A percentile compares a stretch with the other conserved stretches of the same genome.
These are phyloP conservation scores for Penicillium coprophilum DNA, from an alignment of 495 filamentous ascomycete genomes.

Conservation along the genomic window DNA sequence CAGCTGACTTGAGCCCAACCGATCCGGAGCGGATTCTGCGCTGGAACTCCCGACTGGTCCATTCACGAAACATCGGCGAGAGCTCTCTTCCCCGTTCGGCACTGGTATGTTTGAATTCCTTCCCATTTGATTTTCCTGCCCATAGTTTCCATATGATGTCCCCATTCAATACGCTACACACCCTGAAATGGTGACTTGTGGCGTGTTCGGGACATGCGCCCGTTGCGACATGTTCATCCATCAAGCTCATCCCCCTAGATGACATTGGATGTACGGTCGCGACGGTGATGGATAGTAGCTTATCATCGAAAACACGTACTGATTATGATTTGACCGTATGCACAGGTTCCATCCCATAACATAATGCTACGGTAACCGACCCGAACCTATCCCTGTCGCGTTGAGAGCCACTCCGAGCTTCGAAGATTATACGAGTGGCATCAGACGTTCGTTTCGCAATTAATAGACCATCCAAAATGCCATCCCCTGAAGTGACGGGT, in stretches of 20 bases:
- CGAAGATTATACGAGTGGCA: slow-evolving; percentile 26
- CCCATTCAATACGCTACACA: slow-evolving; percentile 5
- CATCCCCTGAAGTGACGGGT: slow-evolving; percentile 36
- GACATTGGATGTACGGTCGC: slow-evolving; percentile 18
- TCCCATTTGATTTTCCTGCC: slow-evolving; percentile 3
- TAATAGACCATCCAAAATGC: slow-evolving; percentile 31
- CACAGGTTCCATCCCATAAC: slow-evolving; percentile 35
- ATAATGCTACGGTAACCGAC: slow-evolving; percentile 41
- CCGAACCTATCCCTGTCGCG: slow-evolving; percentile 24
- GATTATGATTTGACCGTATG: slow-evolving; percentile 11
- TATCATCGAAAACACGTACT: slow-evolving; percentile 2
- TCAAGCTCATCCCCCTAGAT: slow-evolving; percentile 5
- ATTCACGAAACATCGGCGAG: slow-evolving; percentile 8
- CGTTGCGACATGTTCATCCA: slow-evolving; percentile 28
- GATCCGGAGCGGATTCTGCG: slow-evolving; percentile 14
- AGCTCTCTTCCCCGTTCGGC: slow-evolving; percentile 19
- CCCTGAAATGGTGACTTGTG: slow-evolving; percentile 5
- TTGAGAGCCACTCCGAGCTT: slow-evolving; percentile 22
- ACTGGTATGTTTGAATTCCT: slow-evolving; percentile 25
- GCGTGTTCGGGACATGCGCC: slow-evolving; percentile 17
- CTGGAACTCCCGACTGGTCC: slow-evolving; percentile 9
- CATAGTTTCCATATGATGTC: slow-evolving; percentile 3
- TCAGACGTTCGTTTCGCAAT: slow-evolving; percentile 12
- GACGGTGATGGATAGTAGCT: slow-evolving; percentile 6
- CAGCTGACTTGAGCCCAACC: slow-evolving; percentile 10